Conservation (phyloP, 306 rosid genomes). For the Quercus rubra region DNA sequence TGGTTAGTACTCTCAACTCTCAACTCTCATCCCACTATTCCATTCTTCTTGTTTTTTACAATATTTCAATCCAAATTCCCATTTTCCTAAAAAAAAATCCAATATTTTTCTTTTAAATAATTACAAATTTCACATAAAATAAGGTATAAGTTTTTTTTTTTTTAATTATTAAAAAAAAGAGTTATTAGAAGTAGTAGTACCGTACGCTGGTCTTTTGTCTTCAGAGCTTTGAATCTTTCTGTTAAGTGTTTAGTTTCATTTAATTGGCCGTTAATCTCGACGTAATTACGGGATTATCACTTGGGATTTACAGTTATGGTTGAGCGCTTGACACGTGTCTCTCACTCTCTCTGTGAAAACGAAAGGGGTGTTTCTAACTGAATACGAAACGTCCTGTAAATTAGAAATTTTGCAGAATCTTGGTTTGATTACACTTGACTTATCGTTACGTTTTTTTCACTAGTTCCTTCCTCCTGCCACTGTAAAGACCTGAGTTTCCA, state of each 20-base stretch:
- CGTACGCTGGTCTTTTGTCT: too few species aligned
- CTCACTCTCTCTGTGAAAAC: neutral
- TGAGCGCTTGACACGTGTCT: conserved; percentile 17
- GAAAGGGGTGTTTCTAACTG: neutral
- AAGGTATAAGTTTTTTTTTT: too few species aligned
- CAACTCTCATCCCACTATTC: neutral
- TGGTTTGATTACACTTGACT: too few species aligned
- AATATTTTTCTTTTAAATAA: neutral
- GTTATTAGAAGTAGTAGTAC: too few species aligned
- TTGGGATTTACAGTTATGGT: neutral
- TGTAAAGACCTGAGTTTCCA: neutral
- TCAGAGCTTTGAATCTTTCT: too few species aligned
- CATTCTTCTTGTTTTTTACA: neutral
- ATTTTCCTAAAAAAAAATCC: too few species aligned
- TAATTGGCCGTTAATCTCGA: neutral
- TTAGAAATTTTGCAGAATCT: too few species aligned
- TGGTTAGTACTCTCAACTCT: conserved; percentile 47
- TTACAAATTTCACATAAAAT: neutral
- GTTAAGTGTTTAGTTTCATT: neutral
- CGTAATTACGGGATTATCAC: conserved; percentile 21
- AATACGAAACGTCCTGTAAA: neutral
- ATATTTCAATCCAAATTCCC: too few species aligned
- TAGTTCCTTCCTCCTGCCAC: neutral
- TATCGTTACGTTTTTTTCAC: neutral
- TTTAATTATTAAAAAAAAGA: too few species aligned